phyloP scores from a whole-genome alignment of 2,329 filamentous ascomycete genomes.

The Diplodia corticola region DNA sequence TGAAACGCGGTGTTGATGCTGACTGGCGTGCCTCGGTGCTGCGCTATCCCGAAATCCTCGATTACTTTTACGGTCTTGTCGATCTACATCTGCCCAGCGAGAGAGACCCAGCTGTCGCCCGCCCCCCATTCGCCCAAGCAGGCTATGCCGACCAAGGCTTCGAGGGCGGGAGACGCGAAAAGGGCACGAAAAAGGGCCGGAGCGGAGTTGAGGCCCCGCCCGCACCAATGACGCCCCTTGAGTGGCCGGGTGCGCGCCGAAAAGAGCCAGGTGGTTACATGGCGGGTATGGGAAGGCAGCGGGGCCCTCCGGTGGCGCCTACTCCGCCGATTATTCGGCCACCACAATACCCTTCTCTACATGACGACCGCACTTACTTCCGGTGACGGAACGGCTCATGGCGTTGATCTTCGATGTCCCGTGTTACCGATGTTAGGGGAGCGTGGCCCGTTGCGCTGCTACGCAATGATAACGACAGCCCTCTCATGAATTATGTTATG shows the following conservation, averaged over 20 bases:
- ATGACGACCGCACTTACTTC: constrained; percentile 14
- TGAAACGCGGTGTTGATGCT: constrained; percentile 74
- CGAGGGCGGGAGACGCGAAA: constrained; percentile 29
- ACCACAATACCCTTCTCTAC: background rate
- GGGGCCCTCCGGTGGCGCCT: constrained; percentile 37
- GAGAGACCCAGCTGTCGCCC: constrained; percentile 37
- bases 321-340: constrained; percentile 32
- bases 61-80: constrained; percentile 75
- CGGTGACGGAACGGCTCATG: background rate
- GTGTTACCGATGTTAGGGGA: background rate
- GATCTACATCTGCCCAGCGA: constrained; percentile 65
- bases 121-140: constrained; percentile 42
- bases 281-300: constrained; percentile 29
- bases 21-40: constrained; percentile 77
- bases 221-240: constrained; percentile 27
- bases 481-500: background rate
- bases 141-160: constrained; percentile 41
- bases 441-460: background rate
- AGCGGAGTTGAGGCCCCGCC: constrained; percentile 34
- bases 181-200: constrained; percentile 38
- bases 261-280: constrained; percentile 27
- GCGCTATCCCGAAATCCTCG: constrained; percentile 74
- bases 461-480: background rate
- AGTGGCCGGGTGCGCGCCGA: constrained; percentile 13
- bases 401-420: background rate